Evolutionary conservation across 805 yeast species (phyloP), one percentile per base, ranked within the genome.

Genomic region (Barnettozyma sucrosica): DNA sequence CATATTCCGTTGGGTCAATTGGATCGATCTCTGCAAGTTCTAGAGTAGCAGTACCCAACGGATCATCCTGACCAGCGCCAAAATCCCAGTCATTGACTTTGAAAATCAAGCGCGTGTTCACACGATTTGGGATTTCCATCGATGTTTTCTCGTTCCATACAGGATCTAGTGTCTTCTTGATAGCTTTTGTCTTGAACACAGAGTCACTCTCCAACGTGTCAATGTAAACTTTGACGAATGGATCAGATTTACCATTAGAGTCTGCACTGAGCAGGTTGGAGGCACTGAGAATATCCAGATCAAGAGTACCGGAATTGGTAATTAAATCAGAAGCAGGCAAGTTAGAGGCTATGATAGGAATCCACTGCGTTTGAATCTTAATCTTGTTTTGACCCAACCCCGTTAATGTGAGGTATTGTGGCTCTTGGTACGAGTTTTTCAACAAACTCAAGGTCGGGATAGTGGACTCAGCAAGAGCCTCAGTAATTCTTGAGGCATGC

Each of bases 171-270:
- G 97, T 89, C 74, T 84, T 89, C 75, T 90, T 93, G 51, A 79
- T 71, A 25, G 83, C 83, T 67, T 87, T 83, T 33, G 96, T 78
- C 70, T 88, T 89, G 72, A 70, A 81, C 50, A 85, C 71, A 30
- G 68, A 63, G 26, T 78, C 78, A 46, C 74, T 74, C 14, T 70
- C 72, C 16, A 39, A 30, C 36, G 83, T 83, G 66, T 90, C 81
- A 57, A 88, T 61, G 59, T 74, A 81, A 52, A 89, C 75, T 58
- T 81, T 77, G 50, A 81, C 74, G 64, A 81, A 92, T 47, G 99
- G 99, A 67, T 93, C 99, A 3, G 97, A 88, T 63, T 85, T 85
- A 44, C 98, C 98, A 56, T 83, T 84, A 26, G 86, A 72, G 67
- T 93, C 99, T n/a, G 90, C 95, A 13, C 96, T 76, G 36, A 84